Evolutionary conservation across 805 yeast genomes (phyloP).

Genomic region (Ogataea dorogensis): DNA sequence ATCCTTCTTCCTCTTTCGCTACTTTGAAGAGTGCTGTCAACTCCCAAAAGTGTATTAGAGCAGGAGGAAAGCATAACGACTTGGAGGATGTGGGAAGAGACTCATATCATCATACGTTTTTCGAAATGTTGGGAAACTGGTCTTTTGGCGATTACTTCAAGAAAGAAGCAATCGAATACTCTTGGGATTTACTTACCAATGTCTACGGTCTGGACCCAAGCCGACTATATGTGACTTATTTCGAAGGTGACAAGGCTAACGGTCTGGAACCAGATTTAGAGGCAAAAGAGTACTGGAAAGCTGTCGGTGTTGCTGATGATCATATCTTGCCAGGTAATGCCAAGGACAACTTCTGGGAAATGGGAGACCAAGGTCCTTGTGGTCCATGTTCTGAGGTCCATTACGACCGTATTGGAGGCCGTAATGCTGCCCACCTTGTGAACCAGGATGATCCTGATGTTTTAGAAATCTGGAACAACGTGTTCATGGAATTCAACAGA

Average conservation of each 20-base stretch:
- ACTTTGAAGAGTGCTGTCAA: conserved; percentile 84
- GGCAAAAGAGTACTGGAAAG: conserved; percentile 83
- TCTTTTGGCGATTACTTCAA: conserved; percentile 99
- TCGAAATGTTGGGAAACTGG: conserved; percentile 99
- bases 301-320: conserved; percentile 84
- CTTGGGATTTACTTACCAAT: conserved; percentile 88
- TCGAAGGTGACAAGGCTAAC: conserved; percentile 83
- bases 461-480: conserved; percentile 96
- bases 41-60: conserved; percentile 98
- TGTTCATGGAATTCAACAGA: conserved; percentile 94
- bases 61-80: conserved; percentile 99
- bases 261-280: conserved; percentile 93
- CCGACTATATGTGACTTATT: conserved; percentile 91
- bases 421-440: conserved; percentile 89
- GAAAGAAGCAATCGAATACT: conserved; percentile 81
- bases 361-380: conserved; percentile 99
- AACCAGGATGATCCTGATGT: conserved; percentile 98
- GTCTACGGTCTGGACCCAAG: conserved; percentile 77
- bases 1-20: conserved; percentile 87
- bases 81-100: conserved; percentile 98
- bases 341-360: conserved; percentile 97
- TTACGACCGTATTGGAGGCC: conserved; percentile 97
- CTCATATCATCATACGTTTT: conserved; percentile 97
- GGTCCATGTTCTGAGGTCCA: conserved; percentile 99
- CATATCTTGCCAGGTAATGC: conserved; percentile 91